phyloP scores from a whole-genome alignment of 2,329 filamentous ascomycete genomes.

The Herpotrichia juniperi region DNA sequence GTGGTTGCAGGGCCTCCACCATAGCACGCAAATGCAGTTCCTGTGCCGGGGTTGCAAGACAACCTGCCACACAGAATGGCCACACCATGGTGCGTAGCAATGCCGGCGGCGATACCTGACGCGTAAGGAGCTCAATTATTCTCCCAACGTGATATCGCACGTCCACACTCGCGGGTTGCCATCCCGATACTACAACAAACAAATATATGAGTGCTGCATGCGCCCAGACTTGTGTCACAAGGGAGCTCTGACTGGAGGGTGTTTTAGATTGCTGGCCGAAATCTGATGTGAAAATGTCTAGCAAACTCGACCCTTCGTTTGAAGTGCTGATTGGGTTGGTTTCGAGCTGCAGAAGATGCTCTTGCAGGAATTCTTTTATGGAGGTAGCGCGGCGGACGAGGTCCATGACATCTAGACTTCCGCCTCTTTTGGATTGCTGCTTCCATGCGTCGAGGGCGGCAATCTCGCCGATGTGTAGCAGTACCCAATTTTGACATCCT shows the following conservation, averaged over 20 bases:
- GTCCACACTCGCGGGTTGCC: constrained; percentile 22
- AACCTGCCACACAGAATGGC: constrained; percentile 42
- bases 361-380: constrained; percentile 35
- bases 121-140: constrained; percentile 16
- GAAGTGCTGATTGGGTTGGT: not conserved
- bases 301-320: constrained; percentile 1
- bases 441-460: constrained; percentile 63
- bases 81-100: constrained; percentile 36
- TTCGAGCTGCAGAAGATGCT: constrained; percentile 5
- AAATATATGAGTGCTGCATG: constrained; percentile 27
- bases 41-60: constrained; percentile 17
- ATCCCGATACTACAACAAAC: constrained; percentile 24
- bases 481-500: constrained; percentile 64
- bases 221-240: constrained; percentile 24
- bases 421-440: constrained; percentile 51
- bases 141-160: constrained; percentile 18
- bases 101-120: constrained; percentile 16
- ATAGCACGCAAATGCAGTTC: constrained; percentile 28
- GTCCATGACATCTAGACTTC: constrained; percentile 53
- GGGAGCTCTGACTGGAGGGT: not conserved
- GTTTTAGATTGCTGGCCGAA: no score
- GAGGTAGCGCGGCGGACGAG: constrained; percentile 53
- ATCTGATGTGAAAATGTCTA: constrained; percentile 8
- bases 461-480: constrained; percentile 61
- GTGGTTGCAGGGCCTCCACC: constrained; percentile 20